Percentiles rank a stretch among this genome's conserved stretches.
These are phyloP conservation scores for Corinectria fuckeliana DNA, from an alignment of 2,329 filamentous ascomycete species.

Conservation along the genomic window DNA sequence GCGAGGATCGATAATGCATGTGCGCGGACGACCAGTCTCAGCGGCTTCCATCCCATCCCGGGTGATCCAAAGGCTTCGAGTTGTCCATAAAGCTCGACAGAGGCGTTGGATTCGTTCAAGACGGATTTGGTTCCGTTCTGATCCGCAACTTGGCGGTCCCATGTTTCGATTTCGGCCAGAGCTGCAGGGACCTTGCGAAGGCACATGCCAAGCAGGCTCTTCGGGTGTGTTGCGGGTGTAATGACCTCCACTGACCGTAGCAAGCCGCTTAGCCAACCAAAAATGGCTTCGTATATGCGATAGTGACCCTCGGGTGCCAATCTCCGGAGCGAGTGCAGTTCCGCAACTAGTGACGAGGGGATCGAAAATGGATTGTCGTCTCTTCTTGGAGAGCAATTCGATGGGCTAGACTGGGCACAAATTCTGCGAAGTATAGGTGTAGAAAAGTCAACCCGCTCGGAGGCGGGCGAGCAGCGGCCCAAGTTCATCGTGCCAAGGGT, in stretches of 20 bases:
- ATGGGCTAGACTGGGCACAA: constrained; percentile 25
- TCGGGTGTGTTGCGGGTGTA: constrained; percentile 31
- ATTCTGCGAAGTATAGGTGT: constrained; percentile 41
- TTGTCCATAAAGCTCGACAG: constrained; percentile 44
- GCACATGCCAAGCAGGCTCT: constrained; percentile 47
- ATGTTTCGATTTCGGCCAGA: constrained; percentile 43
- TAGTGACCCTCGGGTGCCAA: constrained; percentile 33
- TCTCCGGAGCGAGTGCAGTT: constrained; percentile 35
- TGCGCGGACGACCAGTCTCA: constrained; percentile 43
- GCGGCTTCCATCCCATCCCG: constrained; percentile 42
- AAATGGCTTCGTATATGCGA: constrained; percentile 43
- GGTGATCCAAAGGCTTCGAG: constrained; percentile 42
- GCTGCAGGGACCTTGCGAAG: constrained; percentile 42
- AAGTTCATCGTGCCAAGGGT: constrained; percentile 42
- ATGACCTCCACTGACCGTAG: constrained; percentile 37
- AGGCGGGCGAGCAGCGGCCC: constrained; percentile 32
- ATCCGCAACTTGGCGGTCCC: constrained; percentile 38
- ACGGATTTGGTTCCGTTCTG: constrained; percentile 31
- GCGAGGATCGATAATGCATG: constrained; percentile 41
- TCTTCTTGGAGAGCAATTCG: constrained; percentile 2
- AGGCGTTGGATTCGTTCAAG: constrained; percentile 38
- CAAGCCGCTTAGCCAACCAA: constrained; percentile 41
- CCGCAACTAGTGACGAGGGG: constrained; percentile 23
- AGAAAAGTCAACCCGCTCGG: constrained; percentile 37
- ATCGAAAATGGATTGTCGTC: neutral